phyloP scores from a whole-genome alignment of 1,139 yeast genomes.

The Pichia kudriavzevii region DNA sequence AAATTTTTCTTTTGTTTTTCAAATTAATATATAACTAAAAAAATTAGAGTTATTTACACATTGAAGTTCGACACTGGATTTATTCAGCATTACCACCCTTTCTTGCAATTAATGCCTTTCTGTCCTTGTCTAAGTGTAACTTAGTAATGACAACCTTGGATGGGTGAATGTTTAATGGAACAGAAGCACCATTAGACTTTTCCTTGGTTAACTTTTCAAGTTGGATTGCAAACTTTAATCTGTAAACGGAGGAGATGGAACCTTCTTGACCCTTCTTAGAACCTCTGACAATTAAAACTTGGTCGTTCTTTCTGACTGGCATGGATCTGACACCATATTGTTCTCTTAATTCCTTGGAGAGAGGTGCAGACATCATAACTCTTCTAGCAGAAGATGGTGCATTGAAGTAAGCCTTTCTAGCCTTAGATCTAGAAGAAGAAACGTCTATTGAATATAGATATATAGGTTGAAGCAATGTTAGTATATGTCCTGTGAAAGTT shows the following conservation, averaged over 20 bases:
- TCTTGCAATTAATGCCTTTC: constrained; percentile 94
- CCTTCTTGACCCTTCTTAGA: constrained; percentile 99
- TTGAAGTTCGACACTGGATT: constrained; percentile 15
- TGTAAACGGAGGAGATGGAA: constrained; percentile 95
- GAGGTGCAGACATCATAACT: constrained; percentile 94
- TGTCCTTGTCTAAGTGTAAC: constrained; percentile 97
- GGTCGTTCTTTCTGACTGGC: constrained; percentile 98
- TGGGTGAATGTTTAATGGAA: constrained; percentile 97
- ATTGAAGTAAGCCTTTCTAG: constrained; percentile 99
- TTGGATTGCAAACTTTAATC: constrained; percentile 95
- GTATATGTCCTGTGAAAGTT: no score
- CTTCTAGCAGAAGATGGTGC: constrained; percentile 98
- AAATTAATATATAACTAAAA: constrained; percentile 5
- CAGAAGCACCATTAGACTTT: constrained; percentile 97
- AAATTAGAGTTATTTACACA: constrained; percentile 5
- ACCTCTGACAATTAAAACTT: constrained; percentile 95
- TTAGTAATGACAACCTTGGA: constrained; percentile 98
- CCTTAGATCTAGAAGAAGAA: constrained; percentile 98
- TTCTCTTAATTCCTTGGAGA: constrained; percentile 97
- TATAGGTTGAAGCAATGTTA: background rate
- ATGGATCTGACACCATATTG: constrained; percentile 93
- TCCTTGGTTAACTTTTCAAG: constrained; percentile 97
- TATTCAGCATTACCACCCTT: constrained; percentile 82
- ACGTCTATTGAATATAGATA: constrained; percentile 52
- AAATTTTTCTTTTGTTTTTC: background rate